These are phyloP conservation scores for Flammula alnicola DNA, from an alignment of 1,284 basidiomycete genomes.

Conservation along the genomic window DNA sequence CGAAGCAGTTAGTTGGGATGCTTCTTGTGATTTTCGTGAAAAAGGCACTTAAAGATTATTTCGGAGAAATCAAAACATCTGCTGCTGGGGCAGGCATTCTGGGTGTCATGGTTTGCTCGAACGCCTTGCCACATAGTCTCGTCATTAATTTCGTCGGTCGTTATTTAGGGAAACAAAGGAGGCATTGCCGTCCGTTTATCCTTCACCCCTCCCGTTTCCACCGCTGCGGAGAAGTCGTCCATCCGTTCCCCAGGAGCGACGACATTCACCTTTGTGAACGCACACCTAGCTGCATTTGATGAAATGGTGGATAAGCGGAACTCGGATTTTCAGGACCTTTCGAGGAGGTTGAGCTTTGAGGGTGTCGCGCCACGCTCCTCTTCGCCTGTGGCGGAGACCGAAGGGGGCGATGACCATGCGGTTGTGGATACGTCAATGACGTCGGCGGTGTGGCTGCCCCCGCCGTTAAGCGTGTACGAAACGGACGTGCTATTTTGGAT, in stretches of 20 bases:
- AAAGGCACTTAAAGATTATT: slow-evolving; percentile 51
- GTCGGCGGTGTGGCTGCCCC: slow-evolving; percentile 19
- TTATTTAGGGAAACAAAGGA: slow-evolving; percentile 74
- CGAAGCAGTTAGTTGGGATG: slow-evolving; percentile 81
- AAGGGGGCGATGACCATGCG: slow-evolving; percentile 3
- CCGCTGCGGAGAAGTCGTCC: slow-evolving; percentile 4
- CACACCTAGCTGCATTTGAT: slow-evolving; percentile 81
- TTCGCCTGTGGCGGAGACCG: not conserved
- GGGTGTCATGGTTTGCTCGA: slow-evolving; percentile 65
- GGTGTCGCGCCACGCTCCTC: slow-evolving; percentile 6
- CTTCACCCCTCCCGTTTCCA: slow-evolving; percentile 48
- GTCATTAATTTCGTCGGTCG: slow-evolving; percentile 2
- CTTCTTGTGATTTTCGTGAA: slow-evolving; percentile 68
- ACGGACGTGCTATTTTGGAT: slow-evolving; percentile 76
- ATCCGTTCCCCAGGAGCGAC: slow-evolving; percentile 39
- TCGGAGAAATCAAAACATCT: slow-evolving; percentile 54
- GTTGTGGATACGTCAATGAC: not conserved
- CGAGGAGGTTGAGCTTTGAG: slow-evolving; percentile 54
- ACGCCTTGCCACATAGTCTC: not conserved
- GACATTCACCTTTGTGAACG: slow-evolving; percentile 71
- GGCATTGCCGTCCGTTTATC: slow-evolving; percentile 64
- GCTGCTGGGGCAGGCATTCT: slow-evolving; percentile 71
- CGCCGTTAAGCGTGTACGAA: slow-evolving; percentile 53
- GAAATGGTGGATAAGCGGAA: slow-evolving; percentile 75
- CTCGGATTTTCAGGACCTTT: slow-evolving; percentile 69